Percentiles rank a stretch among this genome's conserved stretches.
Evolutionary conservation across 2,329 filamentous ascomycete genomes (phyloP).

Genomic region (Phaeosphaeria sp.): DNA sequence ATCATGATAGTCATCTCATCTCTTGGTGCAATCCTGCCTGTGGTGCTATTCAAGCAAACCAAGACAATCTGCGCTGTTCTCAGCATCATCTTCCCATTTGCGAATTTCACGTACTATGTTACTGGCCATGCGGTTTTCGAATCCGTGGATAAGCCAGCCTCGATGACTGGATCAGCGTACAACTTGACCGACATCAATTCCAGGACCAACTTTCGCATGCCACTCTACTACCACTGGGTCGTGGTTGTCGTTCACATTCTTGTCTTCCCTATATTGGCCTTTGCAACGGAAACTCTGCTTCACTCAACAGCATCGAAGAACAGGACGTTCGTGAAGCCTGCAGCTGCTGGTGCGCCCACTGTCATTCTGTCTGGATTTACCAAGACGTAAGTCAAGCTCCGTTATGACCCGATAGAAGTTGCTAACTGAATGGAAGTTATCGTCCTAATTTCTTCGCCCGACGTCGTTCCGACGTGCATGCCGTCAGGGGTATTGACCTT

Average conservation of each 20-base stretch:
- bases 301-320: constrained; percentile 30
- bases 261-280: constrained; percentile 27
- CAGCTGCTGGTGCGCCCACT: constrained; percentile 48
- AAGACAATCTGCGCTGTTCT: constrained; percentile 11
- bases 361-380: constrained; percentile 24
- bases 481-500: constrained; percentile 27
- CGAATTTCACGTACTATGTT: constrained; percentile 35
- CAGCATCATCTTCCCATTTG: constrained; percentile 28
- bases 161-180: constrained; percentile 15
- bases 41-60: constrained; percentile 22
- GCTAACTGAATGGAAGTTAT: constrained; percentile 14
- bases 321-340: constrained; percentile 40
- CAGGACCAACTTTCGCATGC: constrained; percentile 17
- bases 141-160: constrained; percentile 11
- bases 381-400: constrained; percentile 22
- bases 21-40: constrained; percentile 27
- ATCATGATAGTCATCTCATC: constrained; percentile 29
- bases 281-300: constrained; percentile 22
- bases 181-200: neutral
- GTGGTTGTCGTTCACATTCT: constrained; percentile 30
- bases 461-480: constrained; percentile 23
- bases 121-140: constrained; percentile 30
- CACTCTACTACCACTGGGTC: constrained; percentile 27
- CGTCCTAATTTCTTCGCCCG: constrained; percentile 22
- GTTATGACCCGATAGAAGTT: neutral